Evolutionary conservation across 805 yeast species (phyloP), one percentile per base, ranked within the genome.

Genomic region (Candida ortonii): DNA sequence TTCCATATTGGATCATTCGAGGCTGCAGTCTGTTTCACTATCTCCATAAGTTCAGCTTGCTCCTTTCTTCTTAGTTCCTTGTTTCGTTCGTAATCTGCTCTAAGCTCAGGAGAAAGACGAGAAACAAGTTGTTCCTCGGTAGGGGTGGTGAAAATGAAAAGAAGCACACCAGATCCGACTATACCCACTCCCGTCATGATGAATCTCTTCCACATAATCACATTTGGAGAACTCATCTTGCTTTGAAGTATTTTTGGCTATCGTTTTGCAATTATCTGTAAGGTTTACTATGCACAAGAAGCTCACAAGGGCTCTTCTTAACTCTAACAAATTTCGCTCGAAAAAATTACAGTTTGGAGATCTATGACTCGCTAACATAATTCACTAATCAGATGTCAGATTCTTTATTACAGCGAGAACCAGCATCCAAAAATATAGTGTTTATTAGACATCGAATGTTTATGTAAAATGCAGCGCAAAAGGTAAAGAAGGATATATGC

Each of bases 1-100:
- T 73, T 80, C 95, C 95, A 84, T 30, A 84, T 76, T 0, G 95
- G 95, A 36, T 83, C 87, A 46, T 78, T 69, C 11, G 87, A 78
- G 1, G 71, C 68, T 2, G 86, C 61, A 0, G 93, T 83, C 42
- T 71, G 53, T 38, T 71, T 65, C 1, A 76, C 89, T 16, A 82
- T 76, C 43, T 73, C 74, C 73, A 82, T 81, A 43, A 84, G 57
- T 50, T 76, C 81, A 44, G 71, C 70, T 52, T 84, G 90, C 55
- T 84, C 94, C 38, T 68, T 65, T 47, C 72, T 72, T 54, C 90
- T 72, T 17, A 82, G 56, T 7, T 65, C 77, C 45, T 66, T 70
- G 50, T 82, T 80, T 34, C 68, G 64, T 47, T 81, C 88, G 56
- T 84, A 86, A 41, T 84, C 81, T 14, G 78, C 78, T 44, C 86